phyloP scores from a whole-genome alignment of 306 rosid species.

The Quercus mongolica region DNA sequence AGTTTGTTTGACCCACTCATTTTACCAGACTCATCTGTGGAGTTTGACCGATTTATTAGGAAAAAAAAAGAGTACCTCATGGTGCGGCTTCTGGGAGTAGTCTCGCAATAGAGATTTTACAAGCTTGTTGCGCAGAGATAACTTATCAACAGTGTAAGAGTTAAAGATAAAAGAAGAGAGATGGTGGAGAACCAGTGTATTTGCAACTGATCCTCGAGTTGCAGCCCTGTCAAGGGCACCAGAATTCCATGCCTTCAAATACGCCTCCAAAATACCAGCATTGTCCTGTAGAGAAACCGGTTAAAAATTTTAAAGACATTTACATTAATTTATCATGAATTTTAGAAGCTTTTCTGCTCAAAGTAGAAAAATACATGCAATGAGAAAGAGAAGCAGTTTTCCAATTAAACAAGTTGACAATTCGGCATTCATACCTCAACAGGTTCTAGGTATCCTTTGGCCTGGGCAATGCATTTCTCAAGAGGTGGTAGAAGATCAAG shows the following conservation, averaged over 20 bases:
- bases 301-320: neutral
- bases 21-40: neutral
- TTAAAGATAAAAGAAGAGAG: slow-evolving; percentile 67
- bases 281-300: slow-evolving; percentile 53
- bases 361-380: neutral
- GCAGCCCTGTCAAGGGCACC: slow-evolving; percentile 88
- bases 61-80: slow-evolving; percentile 48
- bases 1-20: slow-evolving; percentile 1
- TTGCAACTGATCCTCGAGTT: slow-evolving; percentile 65
- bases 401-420: neutral
- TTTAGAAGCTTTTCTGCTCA: neutral
- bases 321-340: neutral
- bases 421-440: slow-evolving; percentile 56
- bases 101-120: slow-evolving; percentile 74
- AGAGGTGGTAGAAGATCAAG: slow-evolving; percentile 90
- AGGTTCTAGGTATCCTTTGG: slow-evolving; percentile 85
- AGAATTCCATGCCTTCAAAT: slow-evolving; percentile 78
- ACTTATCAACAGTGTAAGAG: slow-evolving; percentile 37
- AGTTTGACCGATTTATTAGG: no score
- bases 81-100: slow-evolving; percentile 60
- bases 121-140: slow-evolving; percentile 64
- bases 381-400: neutral
- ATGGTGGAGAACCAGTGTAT: slow-evolving; percentile 67
- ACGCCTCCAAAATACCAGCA: slow-evolving; percentile 68
- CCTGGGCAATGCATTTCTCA: slow-evolving; percentile 60